Evolutionary conservation across 192 early-diverging fungal species (phyloP).

Genomic region (Lunasporangiospora selenospora): DNA sequence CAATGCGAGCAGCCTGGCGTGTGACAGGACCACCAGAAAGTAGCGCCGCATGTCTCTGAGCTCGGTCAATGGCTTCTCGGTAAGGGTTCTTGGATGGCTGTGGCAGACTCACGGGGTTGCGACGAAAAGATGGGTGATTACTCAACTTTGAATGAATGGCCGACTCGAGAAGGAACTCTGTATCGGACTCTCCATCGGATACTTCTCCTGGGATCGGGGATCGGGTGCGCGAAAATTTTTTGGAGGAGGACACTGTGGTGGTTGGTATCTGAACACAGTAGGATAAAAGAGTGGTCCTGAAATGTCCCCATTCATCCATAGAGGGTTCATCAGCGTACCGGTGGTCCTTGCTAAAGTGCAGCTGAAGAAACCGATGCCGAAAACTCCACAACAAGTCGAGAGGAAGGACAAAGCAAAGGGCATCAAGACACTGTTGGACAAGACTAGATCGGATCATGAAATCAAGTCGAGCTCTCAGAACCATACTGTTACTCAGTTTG

Average conservation of each 20-base stretch:
- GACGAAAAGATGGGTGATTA: conserved; percentile 15
- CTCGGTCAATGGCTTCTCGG: conserved; percentile 9
- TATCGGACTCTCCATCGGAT: conserved; percentile 10
- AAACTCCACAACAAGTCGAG: conserved; percentile 31
- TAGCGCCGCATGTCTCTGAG: conserved; percentile 8
- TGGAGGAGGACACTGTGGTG: conserved; percentile 9
- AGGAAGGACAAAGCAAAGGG: conserved; percentile 48
- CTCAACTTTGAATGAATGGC: conserved; percentile 12
- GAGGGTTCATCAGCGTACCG: not conserved
- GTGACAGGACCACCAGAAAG: conserved; percentile 6
- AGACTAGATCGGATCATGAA: conserved; percentile 45
- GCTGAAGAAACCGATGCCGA: conserved; percentile 35
- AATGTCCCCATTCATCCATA: conserved; percentile 49
- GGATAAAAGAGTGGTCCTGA: conserved; percentile 42
- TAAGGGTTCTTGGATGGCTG: conserved; percentile 4
- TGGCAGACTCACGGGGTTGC: not conserved
- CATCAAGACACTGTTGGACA: conserved; percentile 46
- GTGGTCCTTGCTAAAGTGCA: conserved; percentile 20
- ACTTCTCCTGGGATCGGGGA: conserved; percentile 1
- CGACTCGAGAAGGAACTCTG: conserved; percentile 20
- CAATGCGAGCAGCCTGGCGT: conserved; percentile 7
- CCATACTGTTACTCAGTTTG: conserved; percentile 16
- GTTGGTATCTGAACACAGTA: conserved; percentile 36
- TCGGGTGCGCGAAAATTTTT: not conserved
- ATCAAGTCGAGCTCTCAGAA: conserved; percentile 37